Conservation (phyloP, 192 early-diverging fungal genomes). For the Coemansia sp. region DNA sequence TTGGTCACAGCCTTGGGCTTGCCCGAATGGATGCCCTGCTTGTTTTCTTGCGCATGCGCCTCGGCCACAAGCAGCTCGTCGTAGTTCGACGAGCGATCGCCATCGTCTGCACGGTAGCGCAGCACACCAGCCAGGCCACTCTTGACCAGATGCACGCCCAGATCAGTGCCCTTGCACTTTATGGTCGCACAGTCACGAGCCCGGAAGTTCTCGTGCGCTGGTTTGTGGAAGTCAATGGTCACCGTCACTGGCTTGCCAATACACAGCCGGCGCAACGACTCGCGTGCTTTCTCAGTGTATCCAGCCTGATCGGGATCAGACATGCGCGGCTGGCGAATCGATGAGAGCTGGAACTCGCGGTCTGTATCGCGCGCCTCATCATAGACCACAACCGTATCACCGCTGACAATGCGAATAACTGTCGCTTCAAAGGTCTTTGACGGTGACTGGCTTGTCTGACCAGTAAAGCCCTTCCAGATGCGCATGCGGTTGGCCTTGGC, state of each 20-base stretch:
- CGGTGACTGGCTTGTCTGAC: conserved; percentile 6
- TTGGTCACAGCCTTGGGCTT: conserved; percentile 76
- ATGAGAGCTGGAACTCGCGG: conserved; percentile 61
- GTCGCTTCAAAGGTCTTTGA: conserved; percentile 51
- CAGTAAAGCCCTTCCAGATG: conserved; percentile 67
- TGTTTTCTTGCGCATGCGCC: conserved; percentile 63
- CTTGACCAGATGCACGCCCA: conserved; percentile 62
- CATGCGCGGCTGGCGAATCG: conserved; percentile 65
- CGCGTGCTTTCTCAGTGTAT: conserved; percentile 85
- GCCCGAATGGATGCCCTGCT: conserved; percentile 81
- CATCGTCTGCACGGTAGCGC: conserved; percentile 80
- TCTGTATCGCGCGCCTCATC: conserved; percentile 46
- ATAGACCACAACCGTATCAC: conserved; percentile 61
- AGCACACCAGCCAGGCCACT: conserved; percentile 78
- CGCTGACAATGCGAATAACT: conserved; percentile 61
- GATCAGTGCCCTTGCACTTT: conserved; percentile 60
- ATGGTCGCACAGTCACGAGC: conserved; percentile 87
- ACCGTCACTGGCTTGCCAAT: conserved; percentile 83
- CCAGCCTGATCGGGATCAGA: conserved; percentile 74
- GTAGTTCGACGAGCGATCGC: conserved; percentile 82
- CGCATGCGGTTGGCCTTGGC: conserved; percentile 81
- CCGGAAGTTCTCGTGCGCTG: conserved; percentile 83
- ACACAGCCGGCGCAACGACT: conserved; percentile 80
- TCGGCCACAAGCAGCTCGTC: conserved; percentile 83
- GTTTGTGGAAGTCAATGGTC: conserved; percentile 82